Evolutionary conservation across 2,329 filamentous ascomycete species (phyloP), one percentile per base, ranked within the genome.

Genomic region (Mycosphaerella arachidis): DNA sequence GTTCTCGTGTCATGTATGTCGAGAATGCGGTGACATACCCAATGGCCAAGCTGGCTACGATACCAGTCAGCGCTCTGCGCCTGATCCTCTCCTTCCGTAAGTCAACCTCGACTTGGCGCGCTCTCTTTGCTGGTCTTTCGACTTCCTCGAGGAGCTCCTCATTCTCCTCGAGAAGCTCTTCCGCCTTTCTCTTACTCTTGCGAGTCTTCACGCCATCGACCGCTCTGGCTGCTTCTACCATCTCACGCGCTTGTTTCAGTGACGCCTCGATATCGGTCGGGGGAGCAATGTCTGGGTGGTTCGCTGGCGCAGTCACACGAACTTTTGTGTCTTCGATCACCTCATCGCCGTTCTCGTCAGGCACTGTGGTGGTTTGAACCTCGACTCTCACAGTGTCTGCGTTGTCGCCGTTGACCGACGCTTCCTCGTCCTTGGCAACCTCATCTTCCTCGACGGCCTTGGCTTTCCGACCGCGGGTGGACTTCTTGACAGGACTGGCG

Each of bases 31-130:
- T 24, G 24, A 88, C 92, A 79, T 84, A 97, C 94, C 92, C 92
- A 75, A 97, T 84, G 59, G 90, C 91, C 73, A 97, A 82, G 51
- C 91, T 94, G 59, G 91, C 91, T 63, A 88, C 90, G 56, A 97
- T 84, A 60, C 94, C 93, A 64, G 96, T 83, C 62, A 96, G 79
- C 51, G 94, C 91, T 72, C 92, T 86, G 75, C 87, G 91, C 77
- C 91, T 88, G 66, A 97, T 91, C 71, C 87, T 89, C 77, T 95
- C 89, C 78, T 91, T 92, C 75, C 88, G 88, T 67, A 95, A 75
- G 75, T 94, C 88, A 48, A 89, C 84, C 73, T 94, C 89, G 1
- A 91, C 75, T 70, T 75, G 89, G 81, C 87, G 91, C 45, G 84
- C 85, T 72, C 88, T 91, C 84, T 97, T 97, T 24, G 64, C 62